These are phyloP conservation scores for Clonostachys rosea DNA, from an alignment of 2,329 filamentous ascomycete genomes.

Conservation along the genomic window DNA sequence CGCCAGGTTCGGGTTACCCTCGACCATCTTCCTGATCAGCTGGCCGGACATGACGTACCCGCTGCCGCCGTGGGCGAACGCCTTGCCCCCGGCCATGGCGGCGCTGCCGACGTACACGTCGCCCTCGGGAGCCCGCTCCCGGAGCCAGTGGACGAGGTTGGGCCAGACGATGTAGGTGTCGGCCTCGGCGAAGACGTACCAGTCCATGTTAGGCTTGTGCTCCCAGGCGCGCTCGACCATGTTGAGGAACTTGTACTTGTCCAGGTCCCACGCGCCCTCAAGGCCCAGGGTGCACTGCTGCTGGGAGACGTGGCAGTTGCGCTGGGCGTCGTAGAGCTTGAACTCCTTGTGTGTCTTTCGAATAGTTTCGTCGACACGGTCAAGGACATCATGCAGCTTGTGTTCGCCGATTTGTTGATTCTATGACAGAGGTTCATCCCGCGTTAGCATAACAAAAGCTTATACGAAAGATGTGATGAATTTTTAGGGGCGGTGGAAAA, in stretches of 20 bases:
- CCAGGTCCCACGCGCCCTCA: conserved; percentile 43
- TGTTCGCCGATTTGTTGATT: conserved; percentile 44
- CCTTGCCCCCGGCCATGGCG: conserved; percentile 34
- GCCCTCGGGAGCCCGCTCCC: conserved; percentile 29
- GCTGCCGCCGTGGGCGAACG: conserved; percentile 53
- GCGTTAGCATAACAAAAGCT: too few species aligned
- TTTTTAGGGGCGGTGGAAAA: not conserved
- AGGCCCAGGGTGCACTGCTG: conserved; percentile 31
- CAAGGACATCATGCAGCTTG: conserved; percentile 33
- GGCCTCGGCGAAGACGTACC: conserved; percentile 57
- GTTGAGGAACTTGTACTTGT: conserved; percentile 59
- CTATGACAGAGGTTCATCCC: conserved; percentile 16
- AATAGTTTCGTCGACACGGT: conserved; percentile 27
- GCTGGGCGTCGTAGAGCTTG: conserved; percentile 36
- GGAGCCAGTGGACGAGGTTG: conserved; percentile 46
- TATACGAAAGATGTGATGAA: too few species aligned
- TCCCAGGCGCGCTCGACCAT: conserved; percentile 52
- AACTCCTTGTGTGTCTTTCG: conserved; percentile 36
- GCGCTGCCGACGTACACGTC: conserved; percentile 47
- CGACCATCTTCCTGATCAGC: conserved; percentile 42
- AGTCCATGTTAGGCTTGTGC: conserved; percentile 46
- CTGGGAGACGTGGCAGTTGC: conserved; percentile 38
- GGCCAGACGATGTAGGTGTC: conserved; percentile 55
- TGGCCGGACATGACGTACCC: conserved; percentile 51
- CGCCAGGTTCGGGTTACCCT: conserved; percentile 33